Evolutionary conservation across 2,329 filamentous ascomycete genomes (phyloP), one percentile per base, ranked within the genome.

Genomic region (Sordariomycetes sp.): DNA sequence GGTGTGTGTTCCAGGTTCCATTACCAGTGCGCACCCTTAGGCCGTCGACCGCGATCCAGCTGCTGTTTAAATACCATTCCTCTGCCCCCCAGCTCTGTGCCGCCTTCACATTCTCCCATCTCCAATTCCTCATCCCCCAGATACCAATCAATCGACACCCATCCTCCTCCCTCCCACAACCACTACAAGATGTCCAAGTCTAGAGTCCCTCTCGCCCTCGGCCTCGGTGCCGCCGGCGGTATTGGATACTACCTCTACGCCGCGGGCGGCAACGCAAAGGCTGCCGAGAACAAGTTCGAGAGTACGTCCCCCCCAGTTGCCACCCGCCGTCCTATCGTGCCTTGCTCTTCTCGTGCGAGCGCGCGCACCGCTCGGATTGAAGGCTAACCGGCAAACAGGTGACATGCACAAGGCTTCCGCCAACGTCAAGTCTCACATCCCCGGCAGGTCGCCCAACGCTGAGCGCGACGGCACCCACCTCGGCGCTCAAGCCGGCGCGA

Each of bases 181-280:
- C 42, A 59, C 32, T n/a, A 8, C 25, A 28, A 28, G 44, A 72
- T 70, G 66, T 65, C 64, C 43, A 57, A 53, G 40, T 67, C 67
- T 32, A 61, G 61, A 45, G 46, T 59, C 27, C 68, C 70, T 45
- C 46, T 68, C 44, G 51, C 66, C 47, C 52, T 81, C 47, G 82
- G 79, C 47, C 60, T 77, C 45, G 73, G 68, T 39, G 77, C 75
- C 44, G 80, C 72, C 21, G 75, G 74, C 48, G 82, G 78, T 43
- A 65, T 79, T 38, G 86, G 83, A 28, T 96, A 94, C 71, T 96
- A 96, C 68, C 73, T 96, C 42, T 98, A 94, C 70, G 70, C 64
- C 33, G 82, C 88, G 12, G 90, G 90, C 41, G 88, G 90, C 38
- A 74, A 78, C 57, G 71, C 86, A 33, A 85, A 82, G 59, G 77